Evolutionary conservation across 2,329 filamentous ascomycete genomes (phyloP), one percentile per base, ranked within the genome.

Genomic region (Fusarium pseudoanthophilum): DNA sequence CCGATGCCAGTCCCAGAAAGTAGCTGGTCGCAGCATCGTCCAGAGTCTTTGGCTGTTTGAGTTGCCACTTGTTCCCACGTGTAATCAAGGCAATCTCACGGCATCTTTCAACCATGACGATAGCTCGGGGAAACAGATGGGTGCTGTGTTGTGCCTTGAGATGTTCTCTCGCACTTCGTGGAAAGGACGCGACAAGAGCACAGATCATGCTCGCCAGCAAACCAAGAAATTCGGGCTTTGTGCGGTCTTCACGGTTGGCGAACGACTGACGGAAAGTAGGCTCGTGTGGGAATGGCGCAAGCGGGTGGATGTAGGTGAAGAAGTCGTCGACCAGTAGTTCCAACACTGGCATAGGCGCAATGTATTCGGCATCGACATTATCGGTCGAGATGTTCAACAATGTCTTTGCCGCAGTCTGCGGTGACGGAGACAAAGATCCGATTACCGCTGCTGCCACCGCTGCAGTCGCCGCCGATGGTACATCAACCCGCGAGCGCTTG

Each of bases 221-320:
- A 5, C 92, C 91, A 4, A 95, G 83, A 74, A 95, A 95, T 21
- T 89, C 87, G 15, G 89, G 88, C 72, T 90, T 90, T 11, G 86
- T 88, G 59, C 90, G 85, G 78, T 94, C 92, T 77, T 93, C 89
- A 39, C 92, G 87, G 61, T 87, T 87, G 13, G 86, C 86, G 80
- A 94, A 93, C 3, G 90, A 90, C 69, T 90, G 87, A 28, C 92
- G 88, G 79, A 95, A 95, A 8, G 92, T 92, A 1, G 92, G 92
- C 78, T 95, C 92, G 80, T 95, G 93, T 0, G 93, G 93, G 64
- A 95, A 95, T 0, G 93, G 93, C 65, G 89, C 89, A 14, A 95
- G 86, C 3, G 93, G 93, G 75, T 95, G 92, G 60, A 95, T 92
- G 79, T 94, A 94, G 24, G 91, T 94, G 82, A 95, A 95, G 86